Base-by-base conservation (phyloP, 495 filamentous ascomycete genomes). In the Penicillium bovifimosum region DNA sequence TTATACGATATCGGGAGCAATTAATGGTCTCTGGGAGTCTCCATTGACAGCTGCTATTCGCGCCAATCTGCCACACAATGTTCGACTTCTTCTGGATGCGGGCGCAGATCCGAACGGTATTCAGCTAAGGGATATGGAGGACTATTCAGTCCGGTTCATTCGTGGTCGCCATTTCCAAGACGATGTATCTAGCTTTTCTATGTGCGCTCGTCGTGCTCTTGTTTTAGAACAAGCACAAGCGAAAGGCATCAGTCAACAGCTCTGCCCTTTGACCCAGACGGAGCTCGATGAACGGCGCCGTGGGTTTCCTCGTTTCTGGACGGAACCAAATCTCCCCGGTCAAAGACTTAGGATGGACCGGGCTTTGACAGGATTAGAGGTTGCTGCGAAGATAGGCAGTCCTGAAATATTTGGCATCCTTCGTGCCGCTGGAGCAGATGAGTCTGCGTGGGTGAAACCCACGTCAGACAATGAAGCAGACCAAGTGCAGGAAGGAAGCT, bases 301-400 rank as follows among this genome's bases (percentile, higher is more conserved):
- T 8, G 26, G 54, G 6, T 58, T 61, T 45, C 45, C 58, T 4
- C 44, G 40, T 10, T 61, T 61, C 29, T 61, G 58, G 58, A 58
- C 54, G 8, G 58, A 58, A 28, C 54, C 54, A 16, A 49, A 58
- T 48, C 24, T 58, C 6, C 58, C 44, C 4, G 54, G 49, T 1
- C 49, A 44, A 24, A 13, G 54, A 13, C 5, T 54, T 11, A 33
- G 53, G 17, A 39, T 53, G 43, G 33, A 20, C 8, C 35, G 24
- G 27, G 53, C 44, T 10, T 29, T 47, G 9, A 57, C 54, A 18
- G 42, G 50, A 2, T 28, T 60, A 14, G 58, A 60, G 27, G 38
- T 50, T 14, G 58, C 53, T 41, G 58, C 58, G 36, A 5, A 29
- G 0, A 16, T 45, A 2, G 42, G 42, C 2, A 33, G 13, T 32